Evolutionary conservation across 2,329 filamentous ascomycete species (phyloP).

Genomic region (Chaetomium sp.): DNA sequence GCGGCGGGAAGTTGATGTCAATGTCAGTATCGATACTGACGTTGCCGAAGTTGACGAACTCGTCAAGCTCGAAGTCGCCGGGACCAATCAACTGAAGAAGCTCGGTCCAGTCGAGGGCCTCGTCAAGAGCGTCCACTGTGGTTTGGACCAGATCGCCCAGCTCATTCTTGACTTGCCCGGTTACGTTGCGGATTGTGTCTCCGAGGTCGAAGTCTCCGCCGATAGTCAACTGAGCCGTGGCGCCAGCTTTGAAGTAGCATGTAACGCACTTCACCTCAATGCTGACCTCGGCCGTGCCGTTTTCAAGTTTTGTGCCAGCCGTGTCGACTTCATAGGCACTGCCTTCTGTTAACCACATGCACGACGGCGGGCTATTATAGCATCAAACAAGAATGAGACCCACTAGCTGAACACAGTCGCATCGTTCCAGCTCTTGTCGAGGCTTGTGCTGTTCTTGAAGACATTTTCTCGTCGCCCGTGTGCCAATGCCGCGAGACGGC

Average conservation of each 20-base stretch:
- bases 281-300: conserved; percentile 31
- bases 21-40: conserved; percentile 45
- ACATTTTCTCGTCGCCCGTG: conserved; percentile 31
- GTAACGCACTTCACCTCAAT: conserved; percentile 50
- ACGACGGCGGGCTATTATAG: not conserved
- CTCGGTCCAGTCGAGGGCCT: not conserved
- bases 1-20: conserved; percentile 46
- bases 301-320: conserved; percentile 9
- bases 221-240: conserved; percentile 47
- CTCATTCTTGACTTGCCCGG: conserved; percentile 39
- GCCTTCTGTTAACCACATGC: not conserved
- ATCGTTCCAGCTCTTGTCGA: conserved; percentile 47
- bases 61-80: conserved; percentile 36
- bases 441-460: conserved; percentile 38
- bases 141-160: conserved; percentile 41
- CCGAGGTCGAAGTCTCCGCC: conserved; percentile 46
- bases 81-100: conserved; percentile 38
- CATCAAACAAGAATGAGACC: not conserved
- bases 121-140: not conserved
- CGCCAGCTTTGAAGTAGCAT: conserved; percentile 55
- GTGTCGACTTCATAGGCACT: not conserved
- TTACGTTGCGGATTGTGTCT: conserved; percentile 41
- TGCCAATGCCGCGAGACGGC: conserved; percentile 31
- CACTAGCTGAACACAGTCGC: conserved; percentile 41
- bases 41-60: conserved; percentile 34